Conservation (phyloP, 805 yeast genomes). For the Wickerhamomyces rabaulensis region DNA sequence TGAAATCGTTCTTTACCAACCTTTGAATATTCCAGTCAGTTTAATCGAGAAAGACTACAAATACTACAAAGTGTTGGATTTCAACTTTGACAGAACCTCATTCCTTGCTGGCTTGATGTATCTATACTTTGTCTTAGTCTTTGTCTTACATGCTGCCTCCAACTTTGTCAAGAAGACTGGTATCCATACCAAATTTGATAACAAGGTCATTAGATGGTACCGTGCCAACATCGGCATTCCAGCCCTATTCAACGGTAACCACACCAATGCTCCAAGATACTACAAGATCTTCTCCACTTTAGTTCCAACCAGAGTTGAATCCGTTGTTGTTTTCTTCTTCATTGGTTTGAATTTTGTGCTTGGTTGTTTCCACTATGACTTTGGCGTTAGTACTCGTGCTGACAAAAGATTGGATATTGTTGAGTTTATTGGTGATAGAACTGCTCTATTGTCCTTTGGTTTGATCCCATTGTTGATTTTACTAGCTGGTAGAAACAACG, state of each 20-base stretch:
- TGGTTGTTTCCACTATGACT: conserved; percentile 9
- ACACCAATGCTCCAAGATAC: conserved; percentile 3
- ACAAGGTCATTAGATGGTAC: conserved; percentile 14
- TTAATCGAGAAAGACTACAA: not conserved
- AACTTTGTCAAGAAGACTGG: conserved; percentile 25
- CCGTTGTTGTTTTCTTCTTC: conserved; percentile 31
- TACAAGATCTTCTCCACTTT: conserved; percentile 10
- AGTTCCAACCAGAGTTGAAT: conserved; percentile 20
- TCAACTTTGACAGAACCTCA: conserved; percentile 16
- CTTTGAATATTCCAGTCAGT: conserved; percentile 6
- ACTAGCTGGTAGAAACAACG: conserved; percentile 69
- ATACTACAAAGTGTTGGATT: conserved; percentile 7
- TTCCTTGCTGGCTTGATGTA: conserved; percentile 27
- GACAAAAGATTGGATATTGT: not conserved
- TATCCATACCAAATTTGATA: conserved; percentile 17
- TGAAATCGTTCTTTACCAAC: conserved; percentile 4
- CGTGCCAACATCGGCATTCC: conserved; percentile 18
- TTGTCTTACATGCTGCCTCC: conserved; percentile 30
- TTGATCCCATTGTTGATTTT: conserved; percentile 50
- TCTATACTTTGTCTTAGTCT: conserved; percentile 34
- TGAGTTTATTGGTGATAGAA: conserved; percentile 16
- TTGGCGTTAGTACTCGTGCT: not conserved
- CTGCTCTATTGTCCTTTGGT: conserved; percentile 25
- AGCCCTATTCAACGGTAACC: conserved; percentile 16
- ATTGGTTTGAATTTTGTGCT: conserved; percentile 18